Evolutionary conservation across 78 protist species (phyloP).

Genomic region (Mantamonas sphyraenae): DNA sequence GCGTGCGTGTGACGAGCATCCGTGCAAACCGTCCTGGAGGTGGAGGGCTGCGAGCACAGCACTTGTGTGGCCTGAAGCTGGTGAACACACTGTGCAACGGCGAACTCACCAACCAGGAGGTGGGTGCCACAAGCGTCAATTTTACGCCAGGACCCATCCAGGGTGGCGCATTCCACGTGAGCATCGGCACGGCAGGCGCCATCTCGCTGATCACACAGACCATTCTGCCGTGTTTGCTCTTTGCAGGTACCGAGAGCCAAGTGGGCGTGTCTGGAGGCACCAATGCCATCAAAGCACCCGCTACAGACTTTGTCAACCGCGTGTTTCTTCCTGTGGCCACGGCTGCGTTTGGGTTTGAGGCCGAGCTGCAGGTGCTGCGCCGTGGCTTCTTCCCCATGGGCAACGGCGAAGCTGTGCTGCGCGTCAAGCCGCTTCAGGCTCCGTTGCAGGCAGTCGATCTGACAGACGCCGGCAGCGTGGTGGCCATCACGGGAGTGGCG

Average conservation of each 20-base stretch:
- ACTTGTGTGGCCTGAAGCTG: conserved; percentile 45
- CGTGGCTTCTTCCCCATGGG: conserved; percentile 21
- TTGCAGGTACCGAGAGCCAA: conserved; percentile 2
- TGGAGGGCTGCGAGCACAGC: conserved; percentile 57
- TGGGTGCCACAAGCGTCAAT: background rate
- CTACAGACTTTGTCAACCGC: conserved; percentile 18
- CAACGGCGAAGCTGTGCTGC: background rate
- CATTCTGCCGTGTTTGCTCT: conserved; percentile 38
- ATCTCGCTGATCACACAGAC: conserved; percentile 43
- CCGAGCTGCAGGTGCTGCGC: conserved; percentile 5
- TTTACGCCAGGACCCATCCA: background rate
- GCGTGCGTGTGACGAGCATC: conserved; percentile 34
- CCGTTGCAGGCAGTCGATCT: background rate
- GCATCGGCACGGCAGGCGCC: no score
- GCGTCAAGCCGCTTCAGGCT: background rate
- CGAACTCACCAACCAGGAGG: conserved; percentile 2
- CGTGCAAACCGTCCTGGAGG: conserved; percentile 39
- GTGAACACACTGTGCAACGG: conserved; percentile 34
- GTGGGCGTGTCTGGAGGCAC: conserved; percentile 55
- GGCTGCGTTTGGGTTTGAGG: conserved; percentile 23
- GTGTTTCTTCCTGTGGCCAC: conserved; percentile 40
- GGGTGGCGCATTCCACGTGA: conserved; percentile 6
- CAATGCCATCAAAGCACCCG: conserved; percentile 41
- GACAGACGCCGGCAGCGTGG: conserved; percentile 2
- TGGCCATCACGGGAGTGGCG: conserved; percentile 5